phyloP scores from a whole-genome alignment of 2,329 filamentous ascomycete genomes.

The Cercospora sp. region DNA sequence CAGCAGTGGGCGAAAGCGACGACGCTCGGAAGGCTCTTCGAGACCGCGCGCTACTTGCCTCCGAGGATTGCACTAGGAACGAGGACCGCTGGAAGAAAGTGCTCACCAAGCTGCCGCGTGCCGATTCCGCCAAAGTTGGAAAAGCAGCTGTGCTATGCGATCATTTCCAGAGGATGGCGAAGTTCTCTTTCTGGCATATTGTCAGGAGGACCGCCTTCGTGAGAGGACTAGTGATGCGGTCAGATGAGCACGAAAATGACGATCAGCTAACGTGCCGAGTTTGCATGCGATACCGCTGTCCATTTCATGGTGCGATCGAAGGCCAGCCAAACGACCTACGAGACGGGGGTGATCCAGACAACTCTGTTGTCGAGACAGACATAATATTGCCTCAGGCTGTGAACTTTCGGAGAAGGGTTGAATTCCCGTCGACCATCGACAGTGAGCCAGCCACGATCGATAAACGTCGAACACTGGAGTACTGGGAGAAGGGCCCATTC shows the following conservation, averaged over 20 bases:
- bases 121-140: slow-evolving; percentile 31
- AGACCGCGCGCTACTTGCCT: slow-evolving; percentile 28
- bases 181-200: slow-evolving; percentile 47
- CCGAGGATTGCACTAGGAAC: slow-evolving; percentile 40
- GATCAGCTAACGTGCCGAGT: slow-evolving; percentile 34
- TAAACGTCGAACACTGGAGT: slow-evolving; percentile 17
- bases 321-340: slow-evolving; percentile 29
- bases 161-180: slow-evolving; percentile 39
- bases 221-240: slow-evolving; percentile 18
- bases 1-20: slow-evolving; percentile 26
- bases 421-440: slow-evolving; percentile 25
- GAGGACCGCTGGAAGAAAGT: slow-evolving; percentile 38
- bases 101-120: slow-evolving; percentile 35
- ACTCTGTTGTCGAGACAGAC: slow-evolving; percentile 33
- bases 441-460: not conserved
- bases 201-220: slow-evolving; percentile 35
- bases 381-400: slow-evolving; percentile 37
- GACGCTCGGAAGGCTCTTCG: slow-evolving; percentile 24
- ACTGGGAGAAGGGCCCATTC: slow-evolving; percentile 25
- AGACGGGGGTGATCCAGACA: slow-evolving; percentile 21
- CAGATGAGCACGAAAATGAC: slow-evolving; percentile 8
- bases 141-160: slow-evolving; percentile 42
- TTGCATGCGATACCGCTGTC: slow-evolving; percentile 39
- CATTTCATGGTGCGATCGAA: slow-evolving; percentile 45
- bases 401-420: slow-evolving; percentile 36